Conservation (phyloP, 2,329 filamentous ascomycete genomes). For the Monilinia polystroma region DNA sequence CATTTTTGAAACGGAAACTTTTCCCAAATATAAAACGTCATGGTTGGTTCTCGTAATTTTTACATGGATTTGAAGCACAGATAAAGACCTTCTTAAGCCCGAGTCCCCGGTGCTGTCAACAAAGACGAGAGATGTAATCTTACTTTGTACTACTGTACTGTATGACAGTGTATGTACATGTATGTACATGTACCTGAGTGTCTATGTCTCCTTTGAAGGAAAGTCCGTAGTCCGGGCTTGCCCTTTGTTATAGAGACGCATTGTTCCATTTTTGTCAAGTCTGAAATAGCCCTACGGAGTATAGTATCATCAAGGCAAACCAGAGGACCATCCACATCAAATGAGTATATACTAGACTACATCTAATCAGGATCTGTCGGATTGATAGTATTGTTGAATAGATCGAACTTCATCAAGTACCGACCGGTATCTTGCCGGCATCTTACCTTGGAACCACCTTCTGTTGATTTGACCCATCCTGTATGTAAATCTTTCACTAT, state of each 20-base stretch:
- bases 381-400: too few species aligned
- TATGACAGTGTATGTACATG: too few species aligned
- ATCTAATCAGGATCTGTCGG: background rate
- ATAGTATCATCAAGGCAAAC: too few species aligned
- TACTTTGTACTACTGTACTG: too few species aligned
- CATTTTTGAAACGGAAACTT: constrained; percentile 7
- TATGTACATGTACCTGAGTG: too few species aligned
- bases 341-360: background rate
- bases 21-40: background rate
- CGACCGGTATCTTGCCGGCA: too few species aligned
- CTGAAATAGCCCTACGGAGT: constrained; percentile 2
- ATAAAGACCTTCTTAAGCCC: too few species aligned
- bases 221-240: constrained; percentile 8
- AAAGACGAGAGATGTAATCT: background rate
- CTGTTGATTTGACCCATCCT: background rate
- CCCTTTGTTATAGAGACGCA: background rate
- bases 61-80: too few species aligned
- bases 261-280: background rate
- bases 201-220: background rate
- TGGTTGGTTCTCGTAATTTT: too few species aligned
- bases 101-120: background rate
- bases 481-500: background rate
- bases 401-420: too few species aligned
- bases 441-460: background rate
- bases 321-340: too few species aligned